Evolutionary conservation across 2,329 filamentous ascomycete genomes (phyloP).

Genomic region (Ophiostoma sp.): DNA sequence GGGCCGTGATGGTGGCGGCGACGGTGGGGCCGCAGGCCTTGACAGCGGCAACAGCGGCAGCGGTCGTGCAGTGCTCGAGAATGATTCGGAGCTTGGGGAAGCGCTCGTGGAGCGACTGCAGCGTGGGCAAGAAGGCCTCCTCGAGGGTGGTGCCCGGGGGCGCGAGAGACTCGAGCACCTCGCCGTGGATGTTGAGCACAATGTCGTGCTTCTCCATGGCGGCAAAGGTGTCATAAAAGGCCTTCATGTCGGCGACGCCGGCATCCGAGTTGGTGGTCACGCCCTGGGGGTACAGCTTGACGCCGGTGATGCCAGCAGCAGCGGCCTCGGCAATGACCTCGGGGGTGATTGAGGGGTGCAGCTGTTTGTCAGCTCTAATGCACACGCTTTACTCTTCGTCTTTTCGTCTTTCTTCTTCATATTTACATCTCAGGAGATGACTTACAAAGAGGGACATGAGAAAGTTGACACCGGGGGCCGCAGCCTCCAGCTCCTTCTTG

Average conservation of each 20-base stretch:
- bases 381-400: neutral
- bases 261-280: conserved; percentile 62
- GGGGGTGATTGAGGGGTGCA: conserved; percentile 58
- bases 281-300: conserved; percentile 61
- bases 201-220: conserved; percentile 81
- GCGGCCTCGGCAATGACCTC: conserved; percentile 68
- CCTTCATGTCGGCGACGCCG: conserved; percentile 64
- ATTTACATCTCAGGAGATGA: too few species aligned
- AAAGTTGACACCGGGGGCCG: conserved; percentile 60
- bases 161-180: conserved; percentile 45
- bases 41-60: conserved; percentile 73
- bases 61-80: conserved; percentile 75
- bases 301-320: conserved; percentile 61
- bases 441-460: conserved; percentile 62
- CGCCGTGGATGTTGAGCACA: conserved; percentile 76
- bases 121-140: conserved; percentile 72
- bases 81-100: conserved; percentile 70
- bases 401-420: too few species aligned
- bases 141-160: conserved; percentile 47
- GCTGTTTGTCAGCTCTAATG: conserved; percentile 23
- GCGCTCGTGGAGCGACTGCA: conserved; percentile 63
- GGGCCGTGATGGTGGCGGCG: conserved; percentile 75
- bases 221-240: conserved; percentile 74
- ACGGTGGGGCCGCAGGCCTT: conserved; percentile 71
- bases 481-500: conserved; percentile 52